A percentile compares a stretch with the other conserved stretches of the same genome.
These are phyloP conservation scores for Pythium sukuiense DNA, from an alignment of 352 stramenopile genomes.

Conservation along the genomic window DNA sequence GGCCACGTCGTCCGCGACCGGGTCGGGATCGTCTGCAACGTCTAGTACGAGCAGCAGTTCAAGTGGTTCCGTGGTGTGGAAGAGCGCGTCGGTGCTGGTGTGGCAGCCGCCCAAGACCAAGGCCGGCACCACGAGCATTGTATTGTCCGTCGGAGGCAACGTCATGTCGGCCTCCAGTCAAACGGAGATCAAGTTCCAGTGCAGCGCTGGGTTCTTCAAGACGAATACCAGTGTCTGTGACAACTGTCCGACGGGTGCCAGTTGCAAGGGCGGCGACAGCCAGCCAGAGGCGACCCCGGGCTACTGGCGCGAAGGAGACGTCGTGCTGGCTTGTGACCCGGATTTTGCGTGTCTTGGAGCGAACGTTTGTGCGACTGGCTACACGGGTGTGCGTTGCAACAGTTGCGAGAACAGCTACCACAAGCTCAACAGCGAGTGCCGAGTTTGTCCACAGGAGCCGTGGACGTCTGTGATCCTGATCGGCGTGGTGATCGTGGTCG, in stretches of 20 bases:
- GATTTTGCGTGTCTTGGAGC: constrained; percentile 54
- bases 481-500: constrained; percentile 47
- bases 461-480: constrained; percentile 57
- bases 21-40: background rate
- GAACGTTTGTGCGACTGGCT: constrained; percentile 49
- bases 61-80: constrained; percentile 44
- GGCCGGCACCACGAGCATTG: constrained; percentile 49
- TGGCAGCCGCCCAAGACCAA: constrained; percentile 65
- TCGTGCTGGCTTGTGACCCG: constrained; percentile 55
- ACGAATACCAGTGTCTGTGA: constrained; percentile 47
- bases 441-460: constrained; percentile 49
- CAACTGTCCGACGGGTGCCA: constrained; percentile 47
- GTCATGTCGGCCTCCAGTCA: constrained; percentile 54
- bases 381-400: constrained; percentile 48
- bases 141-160: constrained; percentile 61
- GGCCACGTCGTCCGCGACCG: background rate
- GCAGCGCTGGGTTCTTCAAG: constrained; percentile 56
- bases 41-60: constrained; percentile 12
- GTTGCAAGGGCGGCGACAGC: constrained; percentile 49
- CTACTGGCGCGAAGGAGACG: constrained; percentile 57
- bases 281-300: constrained; percentile 44
- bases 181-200: constrained; percentile 66
- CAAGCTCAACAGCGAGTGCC: constrained; percentile 66
- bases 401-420: constrained; percentile 49
- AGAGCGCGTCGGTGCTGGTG: constrained; percentile 44